Conservation (phyloP, 2,329 filamentous ascomycete genomes). For the Fusarium brevicatenulatum region DNA sequence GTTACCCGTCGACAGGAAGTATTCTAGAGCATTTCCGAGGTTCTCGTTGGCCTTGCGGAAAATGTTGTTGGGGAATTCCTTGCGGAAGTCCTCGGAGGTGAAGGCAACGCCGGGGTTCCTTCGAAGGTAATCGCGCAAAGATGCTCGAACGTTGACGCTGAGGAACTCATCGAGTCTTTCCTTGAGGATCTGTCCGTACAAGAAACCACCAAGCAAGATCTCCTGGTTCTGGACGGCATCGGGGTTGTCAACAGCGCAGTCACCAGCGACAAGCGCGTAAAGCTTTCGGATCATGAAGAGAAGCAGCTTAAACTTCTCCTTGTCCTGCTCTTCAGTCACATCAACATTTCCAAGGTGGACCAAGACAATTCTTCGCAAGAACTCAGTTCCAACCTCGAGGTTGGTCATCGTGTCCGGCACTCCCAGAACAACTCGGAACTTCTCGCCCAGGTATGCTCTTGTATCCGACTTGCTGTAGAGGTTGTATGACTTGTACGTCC, state of each 20-base stretch:
- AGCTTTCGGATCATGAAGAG: slow-evolving; percentile 97
- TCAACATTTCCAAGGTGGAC: slow-evolving; percentile 90
- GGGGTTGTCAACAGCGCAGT: slow-evolving; percentile 93
- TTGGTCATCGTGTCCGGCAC: slow-evolving; percentile 86
- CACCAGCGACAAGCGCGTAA: slow-evolving; percentile 90
- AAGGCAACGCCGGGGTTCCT: slow-evolving; percentile 74
- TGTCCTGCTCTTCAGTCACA: slow-evolving; percentile 84
- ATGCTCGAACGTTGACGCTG: slow-evolving; percentile 60
- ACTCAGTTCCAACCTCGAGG: slow-evolving; percentile 90
- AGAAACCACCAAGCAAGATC: slow-evolving; percentile 88
- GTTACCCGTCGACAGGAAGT: slow-evolving; percentile 97
- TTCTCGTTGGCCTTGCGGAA: slow-evolving; percentile 88
- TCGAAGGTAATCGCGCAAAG: slow-evolving; percentile 67
- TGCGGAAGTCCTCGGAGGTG: slow-evolving; percentile 78
- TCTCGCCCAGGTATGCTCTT: slow-evolving; percentile 85
- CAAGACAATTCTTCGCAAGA: slow-evolving; percentile 87
- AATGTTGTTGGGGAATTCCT: slow-evolving; percentile 81
- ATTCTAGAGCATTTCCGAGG: slow-evolving; percentile 86
- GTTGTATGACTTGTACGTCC: slow-evolving; percentile 92
- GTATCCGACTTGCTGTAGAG: slow-evolving; percentile 86
- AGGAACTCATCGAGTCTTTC: slow-evolving; percentile 93
- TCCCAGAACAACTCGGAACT: slow-evolving; percentile 88
- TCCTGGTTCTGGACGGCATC: slow-evolving; percentile 98
- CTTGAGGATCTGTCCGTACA: slow-evolving; percentile 96
- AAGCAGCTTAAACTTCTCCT: slow-evolving; percentile 92